Evolutionary conservation across 1,284 basidiomycete species (phyloP).

Genomic region (Ganoderma sp.): DNA sequence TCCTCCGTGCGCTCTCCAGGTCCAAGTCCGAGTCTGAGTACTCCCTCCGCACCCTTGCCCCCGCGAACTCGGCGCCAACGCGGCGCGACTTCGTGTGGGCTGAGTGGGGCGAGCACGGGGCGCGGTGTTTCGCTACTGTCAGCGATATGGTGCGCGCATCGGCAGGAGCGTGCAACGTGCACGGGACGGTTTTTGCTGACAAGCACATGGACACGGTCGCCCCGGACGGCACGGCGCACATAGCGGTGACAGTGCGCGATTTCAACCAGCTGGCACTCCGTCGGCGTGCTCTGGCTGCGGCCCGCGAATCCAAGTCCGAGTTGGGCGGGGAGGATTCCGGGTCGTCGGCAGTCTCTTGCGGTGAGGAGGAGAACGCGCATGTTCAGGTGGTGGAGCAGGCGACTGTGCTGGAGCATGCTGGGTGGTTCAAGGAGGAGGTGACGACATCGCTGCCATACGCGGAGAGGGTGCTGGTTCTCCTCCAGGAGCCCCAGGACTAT

Average conservation of each 20-base stretch:
- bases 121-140: constrained; percentile 45
- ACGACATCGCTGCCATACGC: constrained; percentile 54
- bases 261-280: constrained; percentile 55
- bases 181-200: constrained; percentile 54
- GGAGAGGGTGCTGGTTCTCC: constrained; percentile 34
- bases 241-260: constrained; percentile 46
- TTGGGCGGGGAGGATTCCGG: not conserved
- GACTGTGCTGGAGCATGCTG: constrained; percentile 22
- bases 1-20: constrained; percentile 44
- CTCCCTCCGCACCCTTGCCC: too few relatives aligned
- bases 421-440: constrained; percentile 47
- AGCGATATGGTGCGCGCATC: constrained; percentile 40
- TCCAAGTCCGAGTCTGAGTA: too few relatives aligned
- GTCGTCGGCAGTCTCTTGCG: not conserved
- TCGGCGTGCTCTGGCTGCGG: constrained; percentile 27
- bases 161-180: constrained; percentile 66
- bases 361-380: not conserved
- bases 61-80: too few relatives aligned
- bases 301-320: too few relatives aligned
- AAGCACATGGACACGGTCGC: not conserved
- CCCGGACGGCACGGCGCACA: constrained; percentile 6
- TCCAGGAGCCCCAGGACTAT: constrained; percentile 15
- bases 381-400: constrained; percentile 25
- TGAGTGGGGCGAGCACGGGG: constrained; percentile 56
- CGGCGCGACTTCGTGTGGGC: constrained; percentile 50